Conservation (phyloP, 331 rosid genomes). For the Quercus lobata region DNA sequence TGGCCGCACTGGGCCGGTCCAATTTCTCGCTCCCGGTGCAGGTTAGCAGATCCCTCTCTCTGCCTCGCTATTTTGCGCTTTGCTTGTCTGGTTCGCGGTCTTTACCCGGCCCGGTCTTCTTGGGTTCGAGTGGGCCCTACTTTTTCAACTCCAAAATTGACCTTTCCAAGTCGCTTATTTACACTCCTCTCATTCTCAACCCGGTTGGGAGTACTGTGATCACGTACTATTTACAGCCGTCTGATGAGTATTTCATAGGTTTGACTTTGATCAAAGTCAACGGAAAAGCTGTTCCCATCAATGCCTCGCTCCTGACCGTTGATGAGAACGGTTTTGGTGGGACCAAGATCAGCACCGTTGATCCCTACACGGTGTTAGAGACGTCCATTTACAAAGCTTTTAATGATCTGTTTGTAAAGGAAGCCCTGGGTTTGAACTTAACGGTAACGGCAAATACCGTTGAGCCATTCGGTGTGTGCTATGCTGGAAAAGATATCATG, state of each 20-base stretch:
- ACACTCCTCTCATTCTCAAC: slow-evolving; percentile 38
- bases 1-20: slow-evolving; percentile 35
- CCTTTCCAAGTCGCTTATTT: slow-evolving; percentile 35
- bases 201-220: slow-evolving; percentile 26
- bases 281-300: slow-evolving; percentile 24
- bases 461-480: slow-evolving; percentile 39
- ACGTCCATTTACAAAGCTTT: slow-evolving; percentile 26
- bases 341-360: slow-evolving; percentile 42
- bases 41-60: slow-evolving; percentile 15
- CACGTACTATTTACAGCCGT: slow-evolving; percentile 30
- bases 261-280: slow-evolving; percentile 35
- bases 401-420: slow-evolving; percentile 20
- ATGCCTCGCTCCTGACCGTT: slow-evolving; percentile 25
- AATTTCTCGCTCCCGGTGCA: slow-evolving; percentile 35
- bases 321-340: slow-evolving; percentile 37
- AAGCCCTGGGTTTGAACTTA: slow-evolving; percentile 27
- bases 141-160: slow-evolving; percentile 27
- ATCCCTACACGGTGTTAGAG: slow-evolving; percentile 33
- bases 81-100: slow-evolving; percentile 29
- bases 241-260: slow-evolving; percentile 40
- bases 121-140: slow-evolving; percentile 30
- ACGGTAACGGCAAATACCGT: slow-evolving; percentile 18
- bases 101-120: slow-evolving; percentile 25
- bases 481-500: slow-evolving; percentile 13
- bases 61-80: slow-evolving; percentile 23